Conservation (phyloP, 2,329 filamentous ascomycete genomes). For the Grosmannia huntii region DNA sequence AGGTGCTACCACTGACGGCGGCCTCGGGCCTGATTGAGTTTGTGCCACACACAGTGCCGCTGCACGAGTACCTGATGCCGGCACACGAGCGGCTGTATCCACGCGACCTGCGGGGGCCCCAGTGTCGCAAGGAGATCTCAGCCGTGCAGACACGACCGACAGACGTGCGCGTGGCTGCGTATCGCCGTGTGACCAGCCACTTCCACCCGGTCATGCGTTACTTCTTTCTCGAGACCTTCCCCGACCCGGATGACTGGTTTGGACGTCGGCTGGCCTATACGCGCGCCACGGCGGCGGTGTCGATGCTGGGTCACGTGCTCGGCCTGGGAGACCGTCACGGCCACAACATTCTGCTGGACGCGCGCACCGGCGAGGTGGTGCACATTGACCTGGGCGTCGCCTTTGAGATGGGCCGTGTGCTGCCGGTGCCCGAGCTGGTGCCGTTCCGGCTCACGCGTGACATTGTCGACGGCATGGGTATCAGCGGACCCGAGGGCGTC, state of each 20-base stretch:
- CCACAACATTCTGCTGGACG: conserved; percentile 91
- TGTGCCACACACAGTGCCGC: conserved; percentile 79
- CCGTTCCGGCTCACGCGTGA: conserved; percentile 92
- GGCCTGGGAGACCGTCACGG: conserved; percentile 90
- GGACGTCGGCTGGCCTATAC: conserved; percentile 80
- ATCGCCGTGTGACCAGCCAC: conserved; percentile 62
- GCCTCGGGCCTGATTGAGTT: conserved; percentile 92
- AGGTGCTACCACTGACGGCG: conserved; percentile 79
- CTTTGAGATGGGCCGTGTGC: conserved; percentile 90
- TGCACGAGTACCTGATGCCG: conserved; percentile 85
- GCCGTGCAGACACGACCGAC: conserved; percentile 57
- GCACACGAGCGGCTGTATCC: conserved; percentile 82
- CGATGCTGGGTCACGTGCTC: conserved; percentile 84
- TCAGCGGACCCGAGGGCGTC: conserved; percentile 87
- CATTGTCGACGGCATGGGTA: conserved; percentile 92
- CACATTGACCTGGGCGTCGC: conserved; percentile 96
- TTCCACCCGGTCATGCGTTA: conserved; percentile 92
- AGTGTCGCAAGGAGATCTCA: conserved; percentile 69
- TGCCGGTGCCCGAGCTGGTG: conserved; percentile 89
- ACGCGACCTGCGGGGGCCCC: conserved; percentile 61
- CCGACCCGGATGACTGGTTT: conserved; percentile 95
- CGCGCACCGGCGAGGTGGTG: conserved; percentile 80
- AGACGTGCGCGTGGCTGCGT: conserved; percentile 61
- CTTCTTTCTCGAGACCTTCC: conserved; percentile 93
- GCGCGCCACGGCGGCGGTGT: conserved; percentile 84